Evolutionary conservation across 208 protist species (phyloP).

Genomic region (Endotrypanum monterogeii): DNA sequence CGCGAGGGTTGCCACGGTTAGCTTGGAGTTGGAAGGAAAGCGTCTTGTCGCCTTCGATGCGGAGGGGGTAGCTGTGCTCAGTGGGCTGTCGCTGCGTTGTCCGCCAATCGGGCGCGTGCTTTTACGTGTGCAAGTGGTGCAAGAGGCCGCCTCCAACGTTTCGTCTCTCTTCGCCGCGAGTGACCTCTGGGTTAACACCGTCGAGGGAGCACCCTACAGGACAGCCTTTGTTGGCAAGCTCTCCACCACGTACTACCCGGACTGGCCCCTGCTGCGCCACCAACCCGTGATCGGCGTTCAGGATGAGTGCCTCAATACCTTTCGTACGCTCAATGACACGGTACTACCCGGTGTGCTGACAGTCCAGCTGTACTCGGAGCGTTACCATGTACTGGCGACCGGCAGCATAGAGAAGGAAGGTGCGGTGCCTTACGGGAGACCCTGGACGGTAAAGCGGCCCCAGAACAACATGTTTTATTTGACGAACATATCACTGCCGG

Average conservation of each 20-base stretch:
- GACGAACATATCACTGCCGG: slow-evolving; percentile 30
- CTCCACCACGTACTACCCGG: slow-evolving; percentile 23
- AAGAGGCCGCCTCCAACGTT: not conserved
- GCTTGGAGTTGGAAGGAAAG: not conserved
- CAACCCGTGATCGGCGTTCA: slow-evolving; percentile 38
- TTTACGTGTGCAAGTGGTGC: not conserved
- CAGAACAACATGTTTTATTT: slow-evolving; percentile 37
- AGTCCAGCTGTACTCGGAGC: slow-evolving; percentile 25
- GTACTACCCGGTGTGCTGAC: slow-evolving; percentile 2
- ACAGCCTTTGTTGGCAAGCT: slow-evolving; percentile 24
- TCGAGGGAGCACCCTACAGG: slow-evolving; percentile 21
- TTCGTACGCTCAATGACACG: slow-evolving; percentile 14
- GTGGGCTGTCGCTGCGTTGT: not conserved
- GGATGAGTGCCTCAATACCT: slow-evolving; percentile 39
- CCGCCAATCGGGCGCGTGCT: not conserved
- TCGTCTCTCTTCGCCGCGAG: not conserved
- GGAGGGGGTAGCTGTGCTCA: not conserved
- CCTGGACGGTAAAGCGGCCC: slow-evolving; percentile 21
- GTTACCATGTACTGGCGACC: not conserved
- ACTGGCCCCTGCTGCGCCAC: slow-evolving; percentile 19
- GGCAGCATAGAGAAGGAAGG: not conserved
- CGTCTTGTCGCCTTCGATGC: not conserved
- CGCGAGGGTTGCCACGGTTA: not conserved
- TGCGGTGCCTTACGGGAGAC: not conserved
- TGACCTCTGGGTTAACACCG: not conserved